Evolutionary conservation across 2,329 filamentous ascomycete genomes (phyloP).

Genomic region (Fusarium albosuccineum): DNA sequence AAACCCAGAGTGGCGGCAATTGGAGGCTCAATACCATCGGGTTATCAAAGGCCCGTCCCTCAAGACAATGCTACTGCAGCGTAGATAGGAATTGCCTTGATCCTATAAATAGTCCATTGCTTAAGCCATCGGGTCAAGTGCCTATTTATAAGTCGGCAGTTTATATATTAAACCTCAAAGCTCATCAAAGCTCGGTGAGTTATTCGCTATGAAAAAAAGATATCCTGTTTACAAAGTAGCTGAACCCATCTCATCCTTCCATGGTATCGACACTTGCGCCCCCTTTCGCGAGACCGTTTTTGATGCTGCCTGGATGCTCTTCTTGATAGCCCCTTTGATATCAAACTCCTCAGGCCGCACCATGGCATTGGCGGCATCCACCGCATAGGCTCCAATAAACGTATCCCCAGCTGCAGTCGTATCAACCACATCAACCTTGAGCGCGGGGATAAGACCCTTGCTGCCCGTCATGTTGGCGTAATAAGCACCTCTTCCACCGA

Average conservation of each 20-base stretch:
- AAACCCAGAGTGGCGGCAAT: too few species aligned
- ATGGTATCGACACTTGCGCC: slow-evolving; percentile 51
- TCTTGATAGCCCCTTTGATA: slow-evolving; percentile 3
- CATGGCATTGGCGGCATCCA: slow-evolving; percentile 44
- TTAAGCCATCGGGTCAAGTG: too few species aligned
- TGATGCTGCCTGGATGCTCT: slow-evolving; percentile 11
- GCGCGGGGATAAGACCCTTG: slow-evolving; percentile 56
- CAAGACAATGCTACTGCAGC: too few species aligned
- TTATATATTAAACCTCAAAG: too few species aligned
- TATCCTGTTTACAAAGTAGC: too few species aligned
- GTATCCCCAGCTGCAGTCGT: slow-evolving; percentile 83
- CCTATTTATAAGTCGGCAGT: too few species aligned
- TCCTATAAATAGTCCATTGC: too few species aligned
- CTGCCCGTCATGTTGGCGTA: slow-evolving; percentile 58
- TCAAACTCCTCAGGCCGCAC: slow-evolving; percentile 1
- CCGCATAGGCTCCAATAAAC: slow-evolving; percentile 78
- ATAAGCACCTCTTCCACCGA: slow-evolving; percentile 72
- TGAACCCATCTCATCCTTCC: slow-evolving; percentile 2
- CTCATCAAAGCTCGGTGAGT: background rate
- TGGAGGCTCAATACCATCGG: too few species aligned
- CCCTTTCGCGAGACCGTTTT: slow-evolving; percentile 55
- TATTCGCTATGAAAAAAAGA: too few species aligned
- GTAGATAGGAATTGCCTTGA: too few species aligned
- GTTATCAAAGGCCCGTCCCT: too few species aligned
- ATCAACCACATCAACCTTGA: slow-evolving; percentile 72